Evolutionary conservation across 345 rosid species (phyloP), one percentile per base, ranked within the genome.

Genomic region (Salix caprea): DNA sequence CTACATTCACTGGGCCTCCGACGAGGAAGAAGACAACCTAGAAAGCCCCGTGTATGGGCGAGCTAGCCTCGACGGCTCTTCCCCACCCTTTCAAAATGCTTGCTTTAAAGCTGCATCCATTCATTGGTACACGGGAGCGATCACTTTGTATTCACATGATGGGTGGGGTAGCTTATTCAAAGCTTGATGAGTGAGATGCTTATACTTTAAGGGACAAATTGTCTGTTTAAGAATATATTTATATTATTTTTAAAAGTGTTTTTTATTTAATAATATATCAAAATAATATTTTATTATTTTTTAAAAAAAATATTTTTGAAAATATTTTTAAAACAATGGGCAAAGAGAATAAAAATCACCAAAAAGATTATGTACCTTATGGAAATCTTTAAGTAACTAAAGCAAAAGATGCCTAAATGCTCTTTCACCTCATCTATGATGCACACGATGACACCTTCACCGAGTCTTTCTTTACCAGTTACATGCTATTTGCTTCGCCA

Each of bases 171-270:
- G 32, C 66, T 36, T 32, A 11, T 76, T 54, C 18, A 54, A 37
- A 56, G 44, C 46, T 6, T 69, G 30, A 28, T 71, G 71, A 42
- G 61, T 78, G 75, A 80, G 71, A 72, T 78, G 84, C 71, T 74
- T 75, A 52, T 62, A 81, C 84, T 84, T 80, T 80, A 75, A 70
- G 86, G 46, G 75, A 84, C 86, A 77, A 62, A 34, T 34, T 34
- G 37, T 34, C 6, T 4, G 37, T 34, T 5, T 5, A 32, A 32
- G 5, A 32, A 32, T 32, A 4, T 32, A 4, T 32, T 30, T 2
- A 30, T 30, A 30, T 30, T 34, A 34, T 4, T 34, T 34, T 34
- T 34, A 0, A 5, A 34, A 34, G 0, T 34, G 0, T 34, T 34
- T 34, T 34, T 34, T 34, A 5, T 34, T 34, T n/a, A n/a, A n/a